These are phyloP conservation scores for Entelexis sorbosivorans DNA, from an alignment of 1,139 yeast species.

Conservation along the genomic window DNA sequence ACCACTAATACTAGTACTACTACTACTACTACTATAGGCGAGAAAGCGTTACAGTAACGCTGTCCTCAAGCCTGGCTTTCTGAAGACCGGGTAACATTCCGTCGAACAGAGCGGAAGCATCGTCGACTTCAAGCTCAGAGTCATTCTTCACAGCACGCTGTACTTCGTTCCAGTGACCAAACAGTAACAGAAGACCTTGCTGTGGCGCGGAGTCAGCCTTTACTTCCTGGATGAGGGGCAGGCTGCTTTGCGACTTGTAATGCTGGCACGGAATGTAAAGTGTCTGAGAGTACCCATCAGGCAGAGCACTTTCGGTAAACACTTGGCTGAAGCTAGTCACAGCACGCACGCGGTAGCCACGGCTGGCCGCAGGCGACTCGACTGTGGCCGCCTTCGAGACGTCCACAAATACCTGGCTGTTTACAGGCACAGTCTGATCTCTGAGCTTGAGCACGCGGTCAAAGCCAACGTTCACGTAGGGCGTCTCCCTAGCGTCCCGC, in stretches of 20 bases:
- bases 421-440: constrained; percentile 52
- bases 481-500: constrained; percentile 37
- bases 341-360: constrained; percentile 64
- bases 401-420: constrained; percentile 75
- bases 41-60: constrained; percentile 51
- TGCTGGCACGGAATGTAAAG: constrained; percentile 59
- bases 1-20: no score
- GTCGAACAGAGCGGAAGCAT: constrained; percentile 57
- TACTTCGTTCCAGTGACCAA: constrained; percentile 55
- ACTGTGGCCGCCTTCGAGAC: constrained; percentile 50
- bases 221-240: constrained; percentile 23
- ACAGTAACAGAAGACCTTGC: constrained; percentile 41
- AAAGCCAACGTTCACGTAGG: constrained; percentile 65
- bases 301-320: constrained; percentile 57
- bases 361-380: constrained; percentile 39
- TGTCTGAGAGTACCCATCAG: constrained; percentile 62
- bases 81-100: constrained; percentile 45
- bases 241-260: constrained; percentile 19
- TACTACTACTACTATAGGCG: constrained; percentile 26
- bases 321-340: constrained; percentile 51
- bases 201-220: constrained; percentile 10
- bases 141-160: constrained; percentile 43
- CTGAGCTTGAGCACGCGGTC: constrained; percentile 44
- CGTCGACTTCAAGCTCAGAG: constrained; percentile 38
- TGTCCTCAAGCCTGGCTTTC: constrained; percentile 61